Conservation (phyloP, 2,329 filamentous ascomycete species). For the Ophiostoma angusticollis region DNA sequence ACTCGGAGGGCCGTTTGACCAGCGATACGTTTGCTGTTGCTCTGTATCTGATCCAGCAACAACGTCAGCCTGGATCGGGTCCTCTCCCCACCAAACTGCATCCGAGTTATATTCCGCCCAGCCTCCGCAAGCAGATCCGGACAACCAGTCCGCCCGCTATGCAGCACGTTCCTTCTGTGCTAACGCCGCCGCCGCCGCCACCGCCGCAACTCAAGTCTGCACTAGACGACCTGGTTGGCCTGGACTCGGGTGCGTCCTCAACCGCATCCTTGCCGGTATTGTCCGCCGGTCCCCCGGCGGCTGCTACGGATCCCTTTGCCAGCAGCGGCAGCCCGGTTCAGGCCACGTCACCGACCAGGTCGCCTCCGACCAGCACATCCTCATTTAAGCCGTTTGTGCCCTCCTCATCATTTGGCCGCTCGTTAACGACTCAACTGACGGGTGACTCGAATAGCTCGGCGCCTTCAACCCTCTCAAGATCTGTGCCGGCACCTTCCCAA, state of each 20-base stretch:
- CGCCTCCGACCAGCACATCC: slow-evolving; percentile 33
- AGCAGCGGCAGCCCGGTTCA: slow-evolving; percentile 33
- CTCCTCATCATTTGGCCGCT: slow-evolving; percentile 82
- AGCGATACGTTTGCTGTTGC: slow-evolving; percentile 92
- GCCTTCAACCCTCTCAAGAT: slow-evolving; percentile 27
- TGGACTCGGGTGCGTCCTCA: slow-evolving; percentile 53
- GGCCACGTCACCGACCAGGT: slow-evolving; percentile 41
- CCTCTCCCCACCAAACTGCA: slow-evolving; percentile 67
- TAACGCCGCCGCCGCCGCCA: slow-evolving; percentile 23
- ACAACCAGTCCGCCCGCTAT: slow-evolving; percentile 32
- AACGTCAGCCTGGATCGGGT: slow-evolving; percentile 52
- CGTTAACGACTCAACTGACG: slow-evolving; percentile 62
- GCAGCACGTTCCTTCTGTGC: too few species aligned
- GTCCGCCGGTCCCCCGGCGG: slow-evolving; percentile 6
- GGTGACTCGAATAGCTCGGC: slow-evolving; percentile 43
- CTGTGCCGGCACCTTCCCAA: not conserved
- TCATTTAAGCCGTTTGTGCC: slow-evolving; percentile 82
- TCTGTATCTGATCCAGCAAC: slow-evolving; percentile 91
- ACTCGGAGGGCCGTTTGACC: slow-evolving; percentile 72
- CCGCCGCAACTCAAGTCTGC: slow-evolving; percentile 46
- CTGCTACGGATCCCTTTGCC: slow-evolving; percentile 46
- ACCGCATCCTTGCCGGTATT: slow-evolving; percentile 26
- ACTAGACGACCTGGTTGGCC: slow-evolving; percentile 83
- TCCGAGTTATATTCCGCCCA: slow-evolving; percentile 71
- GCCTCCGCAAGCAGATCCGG: slow-evolving; percentile 54